Conservation (phyloP, 345 rosid species). For the Rhodamnia argentea region DNA sequence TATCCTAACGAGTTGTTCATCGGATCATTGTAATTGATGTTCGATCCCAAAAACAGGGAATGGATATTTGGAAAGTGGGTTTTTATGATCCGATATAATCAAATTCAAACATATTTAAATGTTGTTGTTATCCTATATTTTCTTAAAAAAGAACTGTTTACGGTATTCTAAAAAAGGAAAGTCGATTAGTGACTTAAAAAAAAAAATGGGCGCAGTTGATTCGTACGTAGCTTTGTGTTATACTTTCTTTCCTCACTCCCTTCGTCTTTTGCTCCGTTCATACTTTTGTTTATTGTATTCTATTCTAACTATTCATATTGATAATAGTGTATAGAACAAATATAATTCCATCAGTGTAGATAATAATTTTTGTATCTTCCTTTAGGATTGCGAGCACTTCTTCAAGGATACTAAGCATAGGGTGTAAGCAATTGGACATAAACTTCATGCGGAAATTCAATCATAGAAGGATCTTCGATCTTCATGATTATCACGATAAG, state of each 20-base stretch:
- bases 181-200: neutral
- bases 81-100: neutral
- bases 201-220: neutral
- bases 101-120: neutral
- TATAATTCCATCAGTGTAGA: neutral
- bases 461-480: too few relatives aligned
- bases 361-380: neutral
- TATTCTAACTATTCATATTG: neutral
- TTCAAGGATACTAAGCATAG: neutral
- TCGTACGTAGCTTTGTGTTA: neutral
- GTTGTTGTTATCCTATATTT: neutral
- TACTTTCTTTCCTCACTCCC: neutral
- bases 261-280: neutral
- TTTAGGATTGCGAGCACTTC: neutral
- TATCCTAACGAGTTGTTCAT: neutral
- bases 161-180: neutral
- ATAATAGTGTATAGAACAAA: neutral
- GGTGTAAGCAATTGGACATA: too few relatives aligned
- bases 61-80: neutral
- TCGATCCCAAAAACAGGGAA: neutral
- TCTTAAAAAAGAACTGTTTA: neutral
- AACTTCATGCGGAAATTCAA: too few relatives aligned
- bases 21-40: neutral
- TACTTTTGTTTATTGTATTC: neutral
- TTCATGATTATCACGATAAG: too few relatives aligned